phyloP scores from a whole-genome alignment of 2,329 filamentous ascomycete genomes.

The Onygena corvina region DNA sequence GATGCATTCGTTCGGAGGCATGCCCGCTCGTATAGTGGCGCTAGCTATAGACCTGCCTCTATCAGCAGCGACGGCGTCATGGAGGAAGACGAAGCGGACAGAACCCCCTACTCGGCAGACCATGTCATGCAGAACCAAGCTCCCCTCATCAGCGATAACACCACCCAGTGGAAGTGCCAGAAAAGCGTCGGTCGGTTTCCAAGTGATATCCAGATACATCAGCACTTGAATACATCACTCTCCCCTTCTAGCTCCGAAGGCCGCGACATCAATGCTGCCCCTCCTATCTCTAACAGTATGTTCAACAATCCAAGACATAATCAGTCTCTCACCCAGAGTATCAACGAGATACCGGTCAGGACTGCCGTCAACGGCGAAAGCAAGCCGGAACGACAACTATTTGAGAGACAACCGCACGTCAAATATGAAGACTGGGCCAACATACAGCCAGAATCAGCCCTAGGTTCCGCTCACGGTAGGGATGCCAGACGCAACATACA shows the following conservation, averaged over 20 bases:
- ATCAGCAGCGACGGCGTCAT: slow-evolving; percentile 64
- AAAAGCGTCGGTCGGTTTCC: slow-evolving; percentile 94
- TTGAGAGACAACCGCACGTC: not conserved
- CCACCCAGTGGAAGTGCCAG: slow-evolving; percentile 49
- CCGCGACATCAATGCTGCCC: not conserved
- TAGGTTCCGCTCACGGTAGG: not conserved
- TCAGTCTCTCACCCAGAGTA: not conserved
- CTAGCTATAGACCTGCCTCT: slow-evolving; percentile 45
- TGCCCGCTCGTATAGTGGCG: slow-evolving; percentile 61
- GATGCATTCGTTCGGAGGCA: slow-evolving; percentile 77
- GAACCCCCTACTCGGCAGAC: slow-evolving; percentile 53
- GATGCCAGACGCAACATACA: not conserved
- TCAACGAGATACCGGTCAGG: not conserved
- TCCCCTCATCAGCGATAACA: slow-evolving; percentile 29
- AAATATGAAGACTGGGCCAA: slow-evolving; percentile 3
- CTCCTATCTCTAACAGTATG: not conserved
- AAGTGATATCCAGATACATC: slow-evolving; percentile 79
- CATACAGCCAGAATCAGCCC: not conserved
- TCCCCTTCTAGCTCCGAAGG: slow-evolving; percentile 56
- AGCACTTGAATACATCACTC: slow-evolving; percentile 52
- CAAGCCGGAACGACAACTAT: not conserved
- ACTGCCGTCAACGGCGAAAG: not conserved
- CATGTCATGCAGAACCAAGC: slow-evolving; percentile 26
- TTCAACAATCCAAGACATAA: not conserved
- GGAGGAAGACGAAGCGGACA: slow-evolving; percentile 61